Base-by-base conservation (phyloP, 1,284 basidiomycete genomes). In the Inonotus hispidus region DNA sequence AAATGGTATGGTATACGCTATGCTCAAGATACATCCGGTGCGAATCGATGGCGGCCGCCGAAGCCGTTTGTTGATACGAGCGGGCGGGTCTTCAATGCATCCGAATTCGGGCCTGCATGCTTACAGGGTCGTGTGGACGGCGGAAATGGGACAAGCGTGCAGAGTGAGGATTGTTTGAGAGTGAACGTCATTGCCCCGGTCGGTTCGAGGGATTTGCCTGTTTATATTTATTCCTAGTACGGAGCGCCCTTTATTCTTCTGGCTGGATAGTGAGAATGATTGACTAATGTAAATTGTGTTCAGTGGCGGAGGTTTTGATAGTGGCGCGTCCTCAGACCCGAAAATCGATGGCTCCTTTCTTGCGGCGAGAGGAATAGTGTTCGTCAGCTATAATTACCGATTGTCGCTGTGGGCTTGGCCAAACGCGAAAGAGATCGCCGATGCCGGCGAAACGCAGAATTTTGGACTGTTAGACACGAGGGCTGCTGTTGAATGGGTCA, bases 301-400 rank as follows among this genome's bases (percentile, higher is more conserved):
- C 10, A 70, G 71, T 50, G 70, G 70, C 37, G 71, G 69, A 16
- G 69, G 69, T 7, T 71, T 70, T 52, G 67, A 70, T 43, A 77
- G 75, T 63, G 75, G 75, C 21, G 71, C 76, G 19, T 75, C 77
- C 5, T 77, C 77, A 10, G 76, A 78, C 59, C 75, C 75, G 7
- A 77, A 78, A 64, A 75, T 78, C 56, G 76, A 78, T 59, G 76
- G 76, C 7, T 74, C 75, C 7, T 76, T 70, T 59, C 67, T 77
- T 3, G 75, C 76, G 25, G 71, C 73, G 1, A 69, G 66, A 70
- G 77, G 74, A 0, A 75, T 77, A 58, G 71, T 77, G 7, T 78
- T 76, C 61, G 75, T 72, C 16, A 77, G 75, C 67, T 76, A 73
- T 68, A 77, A 77, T 62, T 78, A 78, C 61, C 72, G 77, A 16